These are phyloP conservation scores for Chlorella sp. DNA, from an alignment of 139 green algal species.

Conservation along the genomic window DNA sequence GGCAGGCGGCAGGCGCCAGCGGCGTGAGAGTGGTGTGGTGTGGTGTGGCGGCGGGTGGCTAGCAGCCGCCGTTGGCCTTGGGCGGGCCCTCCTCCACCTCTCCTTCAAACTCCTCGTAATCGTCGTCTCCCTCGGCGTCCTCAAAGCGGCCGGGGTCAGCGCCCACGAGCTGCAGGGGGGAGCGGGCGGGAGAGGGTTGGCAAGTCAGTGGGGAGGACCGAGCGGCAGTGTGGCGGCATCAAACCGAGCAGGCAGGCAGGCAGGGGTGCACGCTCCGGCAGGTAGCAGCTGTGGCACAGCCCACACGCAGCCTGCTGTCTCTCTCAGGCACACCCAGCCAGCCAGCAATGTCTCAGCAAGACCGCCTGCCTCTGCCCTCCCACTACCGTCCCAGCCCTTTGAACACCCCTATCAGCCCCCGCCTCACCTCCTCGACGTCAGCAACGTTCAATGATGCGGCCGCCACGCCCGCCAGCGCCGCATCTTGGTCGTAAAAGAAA, in stretches of 20 bases:
- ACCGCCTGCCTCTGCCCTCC: too few relatives aligned
- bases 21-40: background rate
- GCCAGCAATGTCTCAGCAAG: background rate
- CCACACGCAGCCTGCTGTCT: background rate
- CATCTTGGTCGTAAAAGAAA: conserved; percentile 42
- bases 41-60: background rate
- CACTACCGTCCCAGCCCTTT: background rate
- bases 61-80: conserved; percentile 6
- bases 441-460: background rate
- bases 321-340: background rate
- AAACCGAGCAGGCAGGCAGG: background rate
- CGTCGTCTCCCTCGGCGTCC: conserved; percentile 24
- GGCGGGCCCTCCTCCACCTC: background rate
- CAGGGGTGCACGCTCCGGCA: background rate
- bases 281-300: background rate
- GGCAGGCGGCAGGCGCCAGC: background rate
- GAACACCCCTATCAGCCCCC: background rate
- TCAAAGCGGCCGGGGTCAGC: conserved; percentile 37
- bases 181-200: background rate
- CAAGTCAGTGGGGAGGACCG: too few relatives aligned
- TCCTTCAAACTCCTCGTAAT: background rate
- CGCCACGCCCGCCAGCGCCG: conserved; percentile 30
- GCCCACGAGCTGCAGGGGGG: conserved; percentile 14
- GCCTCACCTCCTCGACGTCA: conserved; percentile 32
- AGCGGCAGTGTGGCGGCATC: background rate